Evolutionary conservation across 2,329 filamentous ascomycete species (phyloP).

Genomic region (Esteya vermicola): DNA sequence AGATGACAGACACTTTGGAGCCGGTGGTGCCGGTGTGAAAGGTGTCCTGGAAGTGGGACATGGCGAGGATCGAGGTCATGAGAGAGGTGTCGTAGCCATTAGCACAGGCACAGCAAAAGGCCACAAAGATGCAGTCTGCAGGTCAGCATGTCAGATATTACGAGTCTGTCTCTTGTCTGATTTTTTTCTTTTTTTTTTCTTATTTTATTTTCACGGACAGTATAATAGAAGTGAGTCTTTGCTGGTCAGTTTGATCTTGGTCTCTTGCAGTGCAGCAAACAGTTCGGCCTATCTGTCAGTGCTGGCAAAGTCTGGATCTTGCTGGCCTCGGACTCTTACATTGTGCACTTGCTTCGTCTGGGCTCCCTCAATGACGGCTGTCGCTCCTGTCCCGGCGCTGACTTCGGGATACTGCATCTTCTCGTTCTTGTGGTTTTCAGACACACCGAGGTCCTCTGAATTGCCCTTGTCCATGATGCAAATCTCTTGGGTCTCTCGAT

Average conservation of each 20-base stretch:
- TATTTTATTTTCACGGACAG: too few species aligned
- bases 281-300: constrained; percentile 26
- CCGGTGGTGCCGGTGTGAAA: constrained; percentile 25
- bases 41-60: constrained; percentile 24
- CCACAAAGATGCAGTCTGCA: constrained; percentile 26
- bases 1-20: constrained; percentile 24
- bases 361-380: constrained; percentile 1
- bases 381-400: background rate
- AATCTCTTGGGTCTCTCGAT: too few species aligned
- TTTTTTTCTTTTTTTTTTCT: too few species aligned
- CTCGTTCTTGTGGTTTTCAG: too few species aligned
- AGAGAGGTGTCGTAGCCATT: constrained; percentile 33
- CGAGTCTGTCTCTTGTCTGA: background rate
- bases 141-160: background rate
- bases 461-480: too few species aligned
- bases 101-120: constrained; percentile 31
- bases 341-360: constrained; percentile 4
- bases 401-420: too few species aligned
- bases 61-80: constrained; percentile 28
- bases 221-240: constrained; percentile 26
- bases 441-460: too few species aligned
- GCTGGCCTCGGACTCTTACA: background rate
- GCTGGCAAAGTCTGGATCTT: background rate
- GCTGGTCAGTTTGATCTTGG: constrained; percentile 27
- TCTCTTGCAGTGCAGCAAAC: constrained; percentile 30